These are phyloP conservation scores for Apophysomyces ossiformis DNA, from an alignment of 371 early-diverging fungal species.

Conservation along the genomic window DNA sequence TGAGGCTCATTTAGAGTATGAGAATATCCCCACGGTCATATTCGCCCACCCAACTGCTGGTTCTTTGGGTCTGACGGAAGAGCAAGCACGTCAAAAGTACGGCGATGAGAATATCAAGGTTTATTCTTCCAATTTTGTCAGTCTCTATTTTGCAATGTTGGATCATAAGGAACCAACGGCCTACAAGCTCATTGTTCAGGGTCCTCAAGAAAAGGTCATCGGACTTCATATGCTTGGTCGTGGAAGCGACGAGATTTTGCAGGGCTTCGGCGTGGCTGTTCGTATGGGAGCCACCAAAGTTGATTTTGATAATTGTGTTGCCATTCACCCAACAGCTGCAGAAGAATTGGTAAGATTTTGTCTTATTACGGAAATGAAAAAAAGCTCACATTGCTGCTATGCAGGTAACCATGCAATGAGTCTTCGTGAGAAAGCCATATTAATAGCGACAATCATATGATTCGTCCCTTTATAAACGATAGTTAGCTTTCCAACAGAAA, in stretches of 20 bases:
- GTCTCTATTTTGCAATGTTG: slow-evolving; percentile 90
- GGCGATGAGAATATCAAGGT: slow-evolving; percentile 84
- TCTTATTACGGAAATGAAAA: neutral
- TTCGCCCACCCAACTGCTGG: slow-evolving; percentile 97
- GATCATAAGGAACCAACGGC: slow-evolving; percentile 88
- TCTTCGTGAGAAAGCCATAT: too few species aligned
- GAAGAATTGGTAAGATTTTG: slow-evolving; percentile 77
- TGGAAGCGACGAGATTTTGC: slow-evolving; percentile 94
- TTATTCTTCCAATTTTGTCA: slow-evolving; percentile 86
- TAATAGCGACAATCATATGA: too few species aligned
- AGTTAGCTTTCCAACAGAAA: too few species aligned
- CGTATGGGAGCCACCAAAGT: slow-evolving; percentile 96
- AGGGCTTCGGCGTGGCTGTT: slow-evolving; percentile 87
- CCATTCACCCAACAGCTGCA: slow-evolving; percentile 98
- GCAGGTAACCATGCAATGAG: neutral
- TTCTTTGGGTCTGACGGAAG: slow-evolving; percentile 88
- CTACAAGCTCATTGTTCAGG: slow-evolving; percentile 88
- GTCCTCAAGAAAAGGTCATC: slow-evolving; percentile 92
- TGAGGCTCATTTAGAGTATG: slow-evolving; percentile 86
- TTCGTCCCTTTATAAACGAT: too few species aligned
- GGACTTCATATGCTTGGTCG: slow-evolving; percentile 95
- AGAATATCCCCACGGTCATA: slow-evolving; percentile 94
- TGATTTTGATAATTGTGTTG: slow-evolving; percentile 94
- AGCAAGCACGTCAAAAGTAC: slow-evolving; percentile 74
- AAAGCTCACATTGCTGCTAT: neutral